phyloP scores from a whole-genome alignment of 2,329 filamentous ascomycete genomes.

The Kalaharituber pfeilii region DNA sequence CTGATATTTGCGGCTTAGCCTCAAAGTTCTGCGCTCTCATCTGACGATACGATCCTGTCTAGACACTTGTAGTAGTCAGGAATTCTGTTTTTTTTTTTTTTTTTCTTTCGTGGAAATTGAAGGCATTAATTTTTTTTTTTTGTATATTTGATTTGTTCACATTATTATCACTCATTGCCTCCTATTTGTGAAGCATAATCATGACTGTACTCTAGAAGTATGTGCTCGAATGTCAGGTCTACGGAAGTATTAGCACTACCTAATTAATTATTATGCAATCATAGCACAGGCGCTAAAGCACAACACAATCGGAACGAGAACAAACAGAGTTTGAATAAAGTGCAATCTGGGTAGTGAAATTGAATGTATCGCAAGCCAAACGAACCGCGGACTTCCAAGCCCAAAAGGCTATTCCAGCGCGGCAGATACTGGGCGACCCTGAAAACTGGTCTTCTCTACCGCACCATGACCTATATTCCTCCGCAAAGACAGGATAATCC shows the following conservation, averaged over 20 bases:
- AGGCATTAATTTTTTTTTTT: too few relatives aligned
- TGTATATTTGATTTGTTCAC: not conserved
- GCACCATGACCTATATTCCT: not conserved
- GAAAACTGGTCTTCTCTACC: not conserved
- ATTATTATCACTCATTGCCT: not conserved
- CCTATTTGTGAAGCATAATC: not conserved
- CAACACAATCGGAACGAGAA: too few relatives aligned
- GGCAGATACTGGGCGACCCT: conserved; percentile 1
- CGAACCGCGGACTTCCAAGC: not conserved
- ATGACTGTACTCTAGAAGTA: not conserved
- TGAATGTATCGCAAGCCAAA: not conserved
- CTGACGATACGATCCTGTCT: too few relatives aligned
- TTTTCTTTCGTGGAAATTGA: too few relatives aligned
- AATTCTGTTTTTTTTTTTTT: not conserved
- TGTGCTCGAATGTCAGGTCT: not conserved
- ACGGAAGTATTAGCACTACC: not conserved
- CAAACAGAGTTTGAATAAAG: too few relatives aligned
- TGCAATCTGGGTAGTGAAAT: too few relatives aligned
- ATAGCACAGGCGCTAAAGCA: too few relatives aligned
- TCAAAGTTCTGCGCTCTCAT: too few relatives aligned
- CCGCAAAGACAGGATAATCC: not conserved
- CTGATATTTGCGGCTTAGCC: too few relatives aligned
- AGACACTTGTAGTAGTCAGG: too few relatives aligned
- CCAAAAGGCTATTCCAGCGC: not conserved
- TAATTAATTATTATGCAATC: not conserved